phyloP scores from a whole-genome alignment of 2,329 filamentous ascomycete genomes.

The Exophiala viscosa region DNA sequence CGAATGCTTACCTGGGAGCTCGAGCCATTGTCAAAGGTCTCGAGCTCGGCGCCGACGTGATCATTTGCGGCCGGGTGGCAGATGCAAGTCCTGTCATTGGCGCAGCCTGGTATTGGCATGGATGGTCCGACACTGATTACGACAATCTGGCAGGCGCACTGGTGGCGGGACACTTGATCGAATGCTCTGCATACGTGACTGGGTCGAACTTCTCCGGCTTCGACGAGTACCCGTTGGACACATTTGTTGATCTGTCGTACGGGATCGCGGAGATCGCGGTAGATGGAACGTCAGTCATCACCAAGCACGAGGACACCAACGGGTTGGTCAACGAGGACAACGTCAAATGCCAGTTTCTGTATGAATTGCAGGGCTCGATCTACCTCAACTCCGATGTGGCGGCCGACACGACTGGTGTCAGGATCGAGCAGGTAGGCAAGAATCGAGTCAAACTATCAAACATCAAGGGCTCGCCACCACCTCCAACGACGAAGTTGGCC shows the following conservation, averaged over 20 bases:
- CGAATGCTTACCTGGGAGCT: constrained; percentile 54
- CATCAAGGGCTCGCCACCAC: constrained; percentile 43
- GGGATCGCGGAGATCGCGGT: constrained; percentile 49
- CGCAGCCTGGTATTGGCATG: constrained; percentile 55
- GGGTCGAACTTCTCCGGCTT: constrained; percentile 56
- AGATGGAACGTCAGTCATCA: constrained; percentile 47
- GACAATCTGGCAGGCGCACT: constrained; percentile 51
- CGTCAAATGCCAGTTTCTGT: constrained; percentile 34
- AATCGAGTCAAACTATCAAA: constrained; percentile 37
- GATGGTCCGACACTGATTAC: constrained; percentile 48
- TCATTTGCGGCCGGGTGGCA: constrained; percentile 45
- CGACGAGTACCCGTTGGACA: constrained; percentile 37
- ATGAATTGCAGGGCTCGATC: constrained; percentile 48
- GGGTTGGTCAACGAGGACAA: constrained; percentile 42
- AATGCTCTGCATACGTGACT: constrained; percentile 54
- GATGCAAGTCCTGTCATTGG: constrained; percentile 55
- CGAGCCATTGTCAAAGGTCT: constrained; percentile 45
- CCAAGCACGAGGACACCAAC: constrained; percentile 47
- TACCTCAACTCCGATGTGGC: constrained; percentile 49
- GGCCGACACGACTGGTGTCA: constrained; percentile 39
- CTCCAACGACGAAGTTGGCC: constrained; percentile 52
- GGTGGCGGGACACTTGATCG: constrained; percentile 52
- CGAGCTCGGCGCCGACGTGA: constrained; percentile 39
- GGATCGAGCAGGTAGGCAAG: constrained; percentile 36
- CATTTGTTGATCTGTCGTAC: constrained; percentile 44